Percentiles rank a stretch among this genome's conserved stretches.
These are phyloP conservation scores for Aspergillus nanangensis DNA, from an alignment of 495 filamentous ascomycete genomes.

Conservation along the genomic window DNA sequence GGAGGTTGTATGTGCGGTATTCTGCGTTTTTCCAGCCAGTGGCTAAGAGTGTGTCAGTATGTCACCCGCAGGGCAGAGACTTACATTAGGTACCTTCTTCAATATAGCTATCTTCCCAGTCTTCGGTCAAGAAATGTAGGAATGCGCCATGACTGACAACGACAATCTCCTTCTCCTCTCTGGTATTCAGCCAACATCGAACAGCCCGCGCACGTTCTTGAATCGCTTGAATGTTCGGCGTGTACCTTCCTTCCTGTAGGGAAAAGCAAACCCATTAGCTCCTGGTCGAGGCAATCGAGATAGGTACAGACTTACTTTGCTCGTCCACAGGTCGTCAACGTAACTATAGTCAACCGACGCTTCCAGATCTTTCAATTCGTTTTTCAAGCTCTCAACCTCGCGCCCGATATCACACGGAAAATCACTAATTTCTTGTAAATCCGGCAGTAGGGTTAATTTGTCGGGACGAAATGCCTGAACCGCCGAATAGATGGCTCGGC, in stretches of 20 bases:
- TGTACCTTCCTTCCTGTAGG: constrained; percentile 39
- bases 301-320: constrained; percentile 49
- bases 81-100: constrained; percentile 32
- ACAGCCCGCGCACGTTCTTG: constrained; percentile 52
- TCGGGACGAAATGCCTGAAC: constrained; percentile 53
- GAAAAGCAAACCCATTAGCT: not conserved
- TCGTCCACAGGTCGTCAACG: constrained; percentile 54
- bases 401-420: constrained; percentile 71
- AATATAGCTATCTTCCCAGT: constrained; percentile 54
- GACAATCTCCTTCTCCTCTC: constrained; percentile 47
- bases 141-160: constrained; percentile 60
- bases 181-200: constrained; percentile 52
- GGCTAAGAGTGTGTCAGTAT: constrained; percentile 22
- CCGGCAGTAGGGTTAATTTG: constrained; percentile 58
- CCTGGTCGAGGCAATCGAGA: not conserved
- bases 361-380: constrained; percentile 45
- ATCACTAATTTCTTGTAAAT: constrained; percentile 66
- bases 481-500: constrained; percentile 70
- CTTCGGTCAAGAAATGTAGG: constrained; percentile 66
- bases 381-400: constrained; percentile 38
- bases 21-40: constrained; percentile 81
- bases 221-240: constrained; percentile 45
- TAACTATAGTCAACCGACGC: constrained; percentile 51
- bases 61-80: not conserved
- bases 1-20: constrained; percentile 62